These are phyloP conservation scores for Francoa sonchifolia DNA, from an alignment of 441 rosid genomes.

Conservation along the genomic window DNA sequence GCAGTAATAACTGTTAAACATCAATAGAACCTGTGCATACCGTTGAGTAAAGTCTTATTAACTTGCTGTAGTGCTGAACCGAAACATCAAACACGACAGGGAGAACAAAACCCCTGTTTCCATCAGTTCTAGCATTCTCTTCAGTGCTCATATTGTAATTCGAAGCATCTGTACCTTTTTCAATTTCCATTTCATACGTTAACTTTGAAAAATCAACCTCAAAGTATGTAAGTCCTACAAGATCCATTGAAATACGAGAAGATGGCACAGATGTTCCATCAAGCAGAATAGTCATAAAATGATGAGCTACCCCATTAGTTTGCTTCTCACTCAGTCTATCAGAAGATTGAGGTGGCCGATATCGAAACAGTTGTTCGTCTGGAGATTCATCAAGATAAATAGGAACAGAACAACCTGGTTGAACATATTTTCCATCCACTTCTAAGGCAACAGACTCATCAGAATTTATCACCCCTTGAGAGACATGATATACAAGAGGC, in stretches of 20 bases:
- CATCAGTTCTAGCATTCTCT: conserved; percentile 26
- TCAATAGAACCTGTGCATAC: conserved; percentile 32
- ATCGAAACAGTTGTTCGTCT: conserved; percentile 40
- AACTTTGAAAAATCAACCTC: conserved; percentile 83
- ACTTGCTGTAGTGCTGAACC: conserved; percentile 70
- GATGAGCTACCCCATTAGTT: conserved; percentile 53
- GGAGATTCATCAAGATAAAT: conserved; percentile 52
- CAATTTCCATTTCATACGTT: conserved; percentile 16
- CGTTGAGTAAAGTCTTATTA: conserved; percentile 76
- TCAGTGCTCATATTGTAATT: conserved; percentile 22
- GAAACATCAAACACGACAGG: conserved; percentile 95
- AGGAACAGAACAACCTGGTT: conserved; percentile 70
- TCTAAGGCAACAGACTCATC: conserved; percentile 33
- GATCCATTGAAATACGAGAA: conserved; percentile 81
- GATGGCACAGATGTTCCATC: conserved; percentile 76
- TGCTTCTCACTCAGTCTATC: conserved; percentile 54
- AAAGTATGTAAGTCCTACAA: conserved; percentile 70
- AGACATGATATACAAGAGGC: conserved; percentile 60
- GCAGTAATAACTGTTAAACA: conserved; percentile 10
- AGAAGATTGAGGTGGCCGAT: conserved; percentile 40
- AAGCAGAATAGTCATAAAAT: conserved; percentile 66
- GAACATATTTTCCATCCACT: conserved; percentile 39
- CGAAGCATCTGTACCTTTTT: conserved; percentile 15
- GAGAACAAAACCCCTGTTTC: conserved; percentile 46
- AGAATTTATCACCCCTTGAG: conserved; percentile 33